phyloP scores from a whole-genome alignment of 2,329 filamentous ascomycete genomes.

The Rhinocladiella mackenziei region DNA sequence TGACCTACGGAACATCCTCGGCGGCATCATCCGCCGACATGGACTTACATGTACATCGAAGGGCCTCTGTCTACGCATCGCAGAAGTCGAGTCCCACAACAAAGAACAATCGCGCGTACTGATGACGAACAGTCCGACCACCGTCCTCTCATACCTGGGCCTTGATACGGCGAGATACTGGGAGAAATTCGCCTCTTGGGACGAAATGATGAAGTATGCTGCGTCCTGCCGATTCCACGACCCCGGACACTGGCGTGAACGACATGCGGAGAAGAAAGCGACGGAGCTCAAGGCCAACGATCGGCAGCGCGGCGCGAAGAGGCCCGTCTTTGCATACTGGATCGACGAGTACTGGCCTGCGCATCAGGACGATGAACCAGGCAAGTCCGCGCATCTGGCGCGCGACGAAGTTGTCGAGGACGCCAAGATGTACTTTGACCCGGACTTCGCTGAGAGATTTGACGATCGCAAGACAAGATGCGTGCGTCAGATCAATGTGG shows the following conservation, averaged over 20 bases:
- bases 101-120: conserved; percentile 46
- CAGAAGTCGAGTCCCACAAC: conserved; percentile 49
- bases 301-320: conserved; percentile 35
- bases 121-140: conserved; percentile 55
- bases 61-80: conserved; percentile 62
- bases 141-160: conserved; percentile 49
- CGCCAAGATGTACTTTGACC: conserved; percentile 24
- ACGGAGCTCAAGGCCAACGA: conserved; percentile 33
- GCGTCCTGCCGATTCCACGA: conserved; percentile 22
- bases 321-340: conserved; percentile 30
- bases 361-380: conserved; percentile 11
- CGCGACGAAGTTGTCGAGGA: conserved; percentile 21
- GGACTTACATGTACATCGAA: conserved; percentile 63
- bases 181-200: conserved; percentile 47
- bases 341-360: conserved; percentile 24
- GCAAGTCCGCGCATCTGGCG: conserved; percentile 12
- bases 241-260: conserved; percentile 3
- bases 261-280: conserved; percentile 42
- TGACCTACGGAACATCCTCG: conserved; percentile 66
- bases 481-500: conserved; percentile 7
- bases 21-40: conserved; percentile 58
- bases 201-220: conserved; percentile 24
- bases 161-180: conserved; percentile 52
- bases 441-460: conserved; percentile 13
- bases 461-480: conserved; percentile 8